These are phyloP conservation scores for Cytospora mali DNA, from an alignment of 2,329 filamentous ascomycete species.

Conservation along the genomic window DNA sequence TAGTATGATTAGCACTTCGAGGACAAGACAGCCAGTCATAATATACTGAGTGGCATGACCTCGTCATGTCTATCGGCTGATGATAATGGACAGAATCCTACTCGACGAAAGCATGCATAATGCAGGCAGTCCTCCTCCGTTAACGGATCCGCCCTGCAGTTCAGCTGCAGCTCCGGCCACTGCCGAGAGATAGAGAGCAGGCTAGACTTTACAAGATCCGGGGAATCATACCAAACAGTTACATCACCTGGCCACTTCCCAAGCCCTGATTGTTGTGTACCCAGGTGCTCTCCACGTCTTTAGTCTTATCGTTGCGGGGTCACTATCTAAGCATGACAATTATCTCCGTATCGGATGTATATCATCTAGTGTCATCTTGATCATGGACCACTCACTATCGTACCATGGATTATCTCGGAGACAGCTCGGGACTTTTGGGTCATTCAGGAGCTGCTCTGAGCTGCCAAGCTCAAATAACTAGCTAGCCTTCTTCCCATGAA, in stretches of 20 bases:
- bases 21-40: background rate
- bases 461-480: background rate
- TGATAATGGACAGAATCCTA: background rate
- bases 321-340: slow-evolving; percentile 6
- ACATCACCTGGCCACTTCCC: background rate
- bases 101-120: background rate
- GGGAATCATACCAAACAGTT: background rate
- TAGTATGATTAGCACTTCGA: background rate
- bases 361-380: slow-evolving; percentile 5
- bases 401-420: slow-evolving; percentile 17
- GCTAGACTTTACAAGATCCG: background rate
- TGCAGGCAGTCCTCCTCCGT: background rate
- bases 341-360: slow-evolving; percentile 25
- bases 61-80: background rate
- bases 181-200: slow-evolving; percentile 4
- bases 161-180: background rate
- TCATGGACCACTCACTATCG: slow-evolving; percentile 14
- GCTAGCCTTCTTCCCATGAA: background rate
- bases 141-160: background rate
- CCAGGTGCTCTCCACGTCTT: background rate
- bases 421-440: slow-evolving; percentile 14
- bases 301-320: slow-evolving; percentile 28
- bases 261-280: background rate
- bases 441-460: background rate
- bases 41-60: background rate